These are phyloP conservation scores for Aspergillus coremiiformis DNA, from an alignment of 495 filamentous ascomycete genomes.

Conservation along the genomic window DNA sequence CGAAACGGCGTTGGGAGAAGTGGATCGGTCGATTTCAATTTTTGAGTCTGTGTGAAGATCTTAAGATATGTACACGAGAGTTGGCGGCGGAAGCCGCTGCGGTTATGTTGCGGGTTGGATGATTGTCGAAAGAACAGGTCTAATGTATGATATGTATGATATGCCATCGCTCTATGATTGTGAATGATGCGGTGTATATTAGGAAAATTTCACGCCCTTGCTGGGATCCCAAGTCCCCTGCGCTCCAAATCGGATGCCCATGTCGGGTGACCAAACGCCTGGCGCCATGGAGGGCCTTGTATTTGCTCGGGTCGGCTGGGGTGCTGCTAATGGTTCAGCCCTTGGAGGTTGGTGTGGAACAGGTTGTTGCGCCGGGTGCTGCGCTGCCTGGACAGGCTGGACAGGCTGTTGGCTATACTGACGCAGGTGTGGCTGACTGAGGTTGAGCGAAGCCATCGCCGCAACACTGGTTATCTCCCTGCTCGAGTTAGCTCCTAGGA, in stretches of 20 bases:
- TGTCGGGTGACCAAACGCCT: slow-evolving; percentile 70
- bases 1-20: slow-evolving; percentile 8
- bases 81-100: slow-evolving; percentile 17
- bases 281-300: slow-evolving; percentile 49
- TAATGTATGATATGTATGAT: background rate
- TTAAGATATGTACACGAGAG: slow-evolving; percentile 11
- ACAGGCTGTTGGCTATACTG: slow-evolving; percentile 10
- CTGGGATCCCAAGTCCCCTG: slow-evolving; percentile 53
- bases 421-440: slow-evolving; percentile 38
- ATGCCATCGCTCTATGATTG: background rate
- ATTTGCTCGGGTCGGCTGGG: slow-evolving; percentile 46
- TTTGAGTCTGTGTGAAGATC: slow-evolving; percentile 13
- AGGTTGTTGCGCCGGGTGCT: slow-evolving; percentile 8
- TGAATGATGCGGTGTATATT: slow-evolving; percentile 1
- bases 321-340: slow-evolving; percentile 43
- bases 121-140: background rate
- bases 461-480: slow-evolving; percentile 54
- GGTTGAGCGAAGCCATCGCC: slow-evolving; percentile 53
- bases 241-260: slow-evolving; percentile 65
- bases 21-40: slow-evolving; percentile 14
- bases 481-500: background rate
- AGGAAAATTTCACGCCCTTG: slow-evolving; percentile 58
- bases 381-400: background rate
- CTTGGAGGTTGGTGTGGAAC: slow-evolving; percentile 9
- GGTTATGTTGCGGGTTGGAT: slow-evolving; percentile 15